Evolutionary conservation across 2,329 filamentous ascomycete genomes (phyloP).

Genomic region (Juglanconis oblonga): DNA sequence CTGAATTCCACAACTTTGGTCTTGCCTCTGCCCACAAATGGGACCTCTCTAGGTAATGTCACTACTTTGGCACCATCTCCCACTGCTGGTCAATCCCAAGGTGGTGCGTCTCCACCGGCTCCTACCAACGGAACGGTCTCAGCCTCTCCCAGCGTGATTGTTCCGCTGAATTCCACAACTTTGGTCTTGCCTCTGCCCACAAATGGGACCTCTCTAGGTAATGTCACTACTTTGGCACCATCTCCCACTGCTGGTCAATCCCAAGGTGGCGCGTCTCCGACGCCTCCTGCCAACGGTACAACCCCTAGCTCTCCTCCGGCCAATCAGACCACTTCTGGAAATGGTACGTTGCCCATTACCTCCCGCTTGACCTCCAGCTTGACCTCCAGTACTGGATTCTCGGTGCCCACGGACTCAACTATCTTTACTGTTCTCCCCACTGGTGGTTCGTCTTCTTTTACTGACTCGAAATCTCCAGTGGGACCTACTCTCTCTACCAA

Average conservation of each 20-base stretch:
- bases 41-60: constrained; percentile 5
- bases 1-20: constrained; percentile 12
- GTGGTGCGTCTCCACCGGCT: neutral
- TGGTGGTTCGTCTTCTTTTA: neutral
- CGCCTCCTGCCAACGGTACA: constrained; percentile 6
- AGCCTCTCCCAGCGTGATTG: constrained; percentile 1
- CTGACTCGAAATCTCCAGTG: constrained; percentile 6
- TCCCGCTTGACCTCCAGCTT: neutral
- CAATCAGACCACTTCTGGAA: constrained; percentile 8
- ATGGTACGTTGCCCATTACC: constrained; percentile 6
- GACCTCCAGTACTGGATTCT: neutral
- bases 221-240: constrained; percentile 2
- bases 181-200: constrained; percentile 12
- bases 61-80: neutral
- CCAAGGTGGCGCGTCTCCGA: constrained; percentile 5
- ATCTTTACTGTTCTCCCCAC: constrained; percentile 5
- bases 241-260: neutral
- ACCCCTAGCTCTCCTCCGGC: constrained; percentile 3
- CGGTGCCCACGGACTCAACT: constrained; percentile 12
- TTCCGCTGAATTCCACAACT: constrained; percentile 12
- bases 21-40: constrained; percentile 14
- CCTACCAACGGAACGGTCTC: constrained; percentile 1
- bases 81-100: neutral
- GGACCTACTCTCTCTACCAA: constrained; percentile 9
- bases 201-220: constrained; percentile 6